Evolutionary conservation across 1,284 basidiomycete genomes (phyloP), one percentile per base, ranked within the genome.

Genomic region (Moesziomyces parantarcticus): DNA sequence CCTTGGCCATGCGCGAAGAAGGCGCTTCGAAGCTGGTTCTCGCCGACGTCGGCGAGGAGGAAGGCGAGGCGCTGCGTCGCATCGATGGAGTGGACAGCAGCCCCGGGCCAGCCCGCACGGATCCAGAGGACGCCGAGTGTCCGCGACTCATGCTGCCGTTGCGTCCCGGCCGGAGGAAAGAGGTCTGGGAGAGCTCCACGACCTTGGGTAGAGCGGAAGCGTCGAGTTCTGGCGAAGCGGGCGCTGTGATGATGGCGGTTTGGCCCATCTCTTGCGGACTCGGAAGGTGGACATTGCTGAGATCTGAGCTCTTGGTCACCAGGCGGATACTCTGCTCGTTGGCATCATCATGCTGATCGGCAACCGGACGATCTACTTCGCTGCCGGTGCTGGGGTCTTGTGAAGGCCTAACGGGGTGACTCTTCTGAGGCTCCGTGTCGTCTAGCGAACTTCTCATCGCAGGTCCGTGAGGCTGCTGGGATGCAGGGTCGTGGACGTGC

Each of bases 241-340:
- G 59, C 8, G 51, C 65, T 26, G 51, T 58, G 40, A 58, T 44
- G 48, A 58, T 55, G 0, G 65, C 58, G 5, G 51, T 62, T 7
- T 59, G 32, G 25, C 32, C 43, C n/a, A 20, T 26, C 2, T 46
- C 43, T 7, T 45, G 26, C 26, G 39, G 21, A n/a, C 50, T 45
- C 5, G 40, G 23, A 5, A 52, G 49, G 5, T 53, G 43, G 50
- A 58, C 34, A 34, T 57, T 56, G 5, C 52, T 52, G n/a, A 55
- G 47, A 34, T 60, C 52, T 0, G 62, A 62, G 22, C 49, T 49
- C 46, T 56, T 66, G 3, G 71, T 66, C 26, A 78, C 63, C 11
- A 78, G 54, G 1, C 77, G 59, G 44, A 79, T 78, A 26, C 66
- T 71, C 42, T 62, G 54, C 41, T 75, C 73, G n/a, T 62, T 16